Conservation (phyloP, 768 basidiomycete species). For the Suillus paluster region DNA sequence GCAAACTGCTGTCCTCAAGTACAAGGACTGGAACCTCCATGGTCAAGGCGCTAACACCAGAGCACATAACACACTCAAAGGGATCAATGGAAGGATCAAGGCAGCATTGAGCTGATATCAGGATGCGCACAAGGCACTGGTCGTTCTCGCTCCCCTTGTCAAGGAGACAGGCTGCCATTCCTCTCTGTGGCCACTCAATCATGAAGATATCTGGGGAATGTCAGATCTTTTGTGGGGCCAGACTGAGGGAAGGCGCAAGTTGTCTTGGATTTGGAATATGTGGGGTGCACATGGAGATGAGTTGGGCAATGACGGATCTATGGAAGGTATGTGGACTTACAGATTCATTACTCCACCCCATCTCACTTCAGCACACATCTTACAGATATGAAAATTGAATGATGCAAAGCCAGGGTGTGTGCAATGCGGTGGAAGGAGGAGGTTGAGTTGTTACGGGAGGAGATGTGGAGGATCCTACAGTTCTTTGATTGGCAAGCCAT, state of each 20-base stretch:
- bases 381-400: conserved; percentile 11
- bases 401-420: conserved; percentile 10
- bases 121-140: not conserved
- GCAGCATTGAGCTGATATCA: not conserved
- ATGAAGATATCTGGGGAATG: conserved; percentile 7
- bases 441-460: conserved; percentile 13
- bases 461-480: conserved; percentile 11
- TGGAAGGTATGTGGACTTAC: not conserved
- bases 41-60: conserved; percentile 17
- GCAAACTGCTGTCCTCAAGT: conserved; percentile 10
- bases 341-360: not conserved
- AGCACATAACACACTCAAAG: conserved; percentile 1
- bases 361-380: not conserved
- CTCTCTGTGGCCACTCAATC: not conserved
- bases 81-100: not conserved
- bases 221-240: not conserved
- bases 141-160: not conserved
- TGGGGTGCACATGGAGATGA: not conserved
- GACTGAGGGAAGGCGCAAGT: conserved; percentile 1
- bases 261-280: conserved; percentile 14
- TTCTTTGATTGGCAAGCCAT: conserved; percentile 10
- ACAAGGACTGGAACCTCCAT: conserved; percentile 16
- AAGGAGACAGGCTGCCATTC: too few relatives aligned
- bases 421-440: conserved; percentile 18
- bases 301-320: not conserved